These are phyloP conservation scores for Puccinia triticina DNA, from an alignment of 1,284 basidiomycete genomes.

Conservation along the genomic window DNA sequence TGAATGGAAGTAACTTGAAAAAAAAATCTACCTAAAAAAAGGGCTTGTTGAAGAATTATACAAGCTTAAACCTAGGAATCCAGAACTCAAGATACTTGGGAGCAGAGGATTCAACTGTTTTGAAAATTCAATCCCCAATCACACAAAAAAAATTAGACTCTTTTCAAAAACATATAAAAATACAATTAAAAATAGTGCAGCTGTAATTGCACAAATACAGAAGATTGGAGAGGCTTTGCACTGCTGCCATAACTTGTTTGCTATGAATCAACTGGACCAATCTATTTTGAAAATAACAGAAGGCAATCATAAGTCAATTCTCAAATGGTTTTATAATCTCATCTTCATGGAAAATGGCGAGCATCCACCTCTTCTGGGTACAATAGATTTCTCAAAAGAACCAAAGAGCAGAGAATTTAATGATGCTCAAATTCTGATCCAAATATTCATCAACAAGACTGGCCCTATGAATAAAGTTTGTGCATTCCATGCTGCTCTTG, in stretches of 20 bases:
- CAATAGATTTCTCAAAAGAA: no score
- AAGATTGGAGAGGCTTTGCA: not conserved
- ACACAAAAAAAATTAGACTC: not conserved
- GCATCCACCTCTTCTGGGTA: no score
- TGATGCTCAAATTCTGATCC: no score
- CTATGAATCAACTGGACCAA: not conserved
- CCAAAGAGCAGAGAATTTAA: no score
- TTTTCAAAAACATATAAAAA: not conserved
- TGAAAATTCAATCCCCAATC: not conserved
- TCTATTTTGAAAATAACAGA: not conserved
- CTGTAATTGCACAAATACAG: not conserved
- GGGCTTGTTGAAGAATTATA: not conserved
- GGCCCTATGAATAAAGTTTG: no score
- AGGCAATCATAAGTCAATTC: not conserved
- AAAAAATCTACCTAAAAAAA: not conserved
- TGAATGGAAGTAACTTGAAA: not conserved
- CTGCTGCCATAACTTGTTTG: not conserved
- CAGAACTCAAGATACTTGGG: no score
- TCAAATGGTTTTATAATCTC: not conserved
- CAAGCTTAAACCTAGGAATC: not conserved
- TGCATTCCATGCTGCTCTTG: no score
- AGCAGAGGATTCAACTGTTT: no score
- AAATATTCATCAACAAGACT: no score
- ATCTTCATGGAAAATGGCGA: no score
- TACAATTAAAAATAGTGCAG: not conserved